Percentiles rank a stretch among this genome's conserved stretches.
Conservation (phyloP, 2,329 filamentous ascomycete genomes). For the Fusarium acutatum region DNA sequence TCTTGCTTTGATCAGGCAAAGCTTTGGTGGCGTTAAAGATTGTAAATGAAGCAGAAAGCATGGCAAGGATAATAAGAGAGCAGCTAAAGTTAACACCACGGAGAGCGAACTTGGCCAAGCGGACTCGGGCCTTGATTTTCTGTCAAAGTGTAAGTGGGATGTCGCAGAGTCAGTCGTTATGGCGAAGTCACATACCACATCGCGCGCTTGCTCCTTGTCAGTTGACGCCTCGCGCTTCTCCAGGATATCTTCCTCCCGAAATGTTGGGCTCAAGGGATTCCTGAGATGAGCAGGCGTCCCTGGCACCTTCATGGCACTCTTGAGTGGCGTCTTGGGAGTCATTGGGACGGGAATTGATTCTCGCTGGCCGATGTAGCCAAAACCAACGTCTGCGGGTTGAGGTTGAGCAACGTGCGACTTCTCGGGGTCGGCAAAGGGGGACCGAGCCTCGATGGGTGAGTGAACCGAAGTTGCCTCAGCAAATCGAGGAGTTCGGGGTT, state of each 20-base stretch:
- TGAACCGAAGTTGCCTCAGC: constrained; percentile 82
- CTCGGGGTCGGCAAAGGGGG: constrained; percentile 69
- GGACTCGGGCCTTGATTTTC: constrained; percentile 92
- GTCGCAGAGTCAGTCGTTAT: not conserved
- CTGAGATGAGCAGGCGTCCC: constrained; percentile 79
- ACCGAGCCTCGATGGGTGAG: constrained; percentile 73
- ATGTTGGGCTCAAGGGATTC: constrained; percentile 90
- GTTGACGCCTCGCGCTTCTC: constrained; percentile 85
- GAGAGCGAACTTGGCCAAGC: constrained; percentile 94
- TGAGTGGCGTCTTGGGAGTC: constrained; percentile 81
- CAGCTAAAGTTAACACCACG: constrained; percentile 97
- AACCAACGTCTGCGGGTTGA: constrained; percentile 87
- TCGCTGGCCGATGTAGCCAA: constrained; percentile 82
- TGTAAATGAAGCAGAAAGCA: constrained; percentile 86
- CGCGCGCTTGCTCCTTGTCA: constrained; percentile 86
- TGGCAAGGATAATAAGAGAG: constrained; percentile 90
- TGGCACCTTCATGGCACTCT: constrained; percentile 89
- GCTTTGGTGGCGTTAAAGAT: constrained; percentile 90
- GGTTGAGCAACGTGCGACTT: constrained; percentile 65
- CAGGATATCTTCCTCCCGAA: constrained; percentile 84
- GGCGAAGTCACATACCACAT: constrained; percentile 73
- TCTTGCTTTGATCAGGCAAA: constrained; percentile 78
- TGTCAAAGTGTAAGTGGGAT: constrained; percentile 52
- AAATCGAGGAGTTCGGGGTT: constrained; percentile 80
- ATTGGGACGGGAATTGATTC: constrained; percentile 69